A percentile compares a stretch with the other conserved stretches of the same genome.
These are phyloP conservation scores for Trematosphaeria pertusa DNA, from an alignment of 2,329 filamentous ascomycete species.

Conservation along the genomic window DNA sequence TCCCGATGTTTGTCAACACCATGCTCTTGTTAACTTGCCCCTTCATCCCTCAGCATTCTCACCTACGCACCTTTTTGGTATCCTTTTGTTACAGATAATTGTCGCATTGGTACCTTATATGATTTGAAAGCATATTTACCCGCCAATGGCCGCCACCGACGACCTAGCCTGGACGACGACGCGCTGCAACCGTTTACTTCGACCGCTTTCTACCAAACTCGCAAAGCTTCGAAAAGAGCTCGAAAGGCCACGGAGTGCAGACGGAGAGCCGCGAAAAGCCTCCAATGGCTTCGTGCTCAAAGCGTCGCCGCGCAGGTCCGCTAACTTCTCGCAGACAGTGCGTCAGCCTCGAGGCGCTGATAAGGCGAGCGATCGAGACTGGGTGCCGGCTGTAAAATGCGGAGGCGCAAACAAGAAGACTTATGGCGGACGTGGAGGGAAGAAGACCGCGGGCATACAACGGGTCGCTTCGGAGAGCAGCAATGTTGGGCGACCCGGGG, in stretches of 20 bases:
- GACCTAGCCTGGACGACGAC: conserved; percentile 51
- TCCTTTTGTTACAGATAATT: conserved; percentile 16
- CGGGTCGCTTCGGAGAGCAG: conserved; percentile 2
- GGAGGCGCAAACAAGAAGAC: conserved; percentile 34
- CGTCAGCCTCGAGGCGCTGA: conserved; percentile 42
- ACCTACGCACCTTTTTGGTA: neutral
- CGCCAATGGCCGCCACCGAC: conserved; percentile 38
- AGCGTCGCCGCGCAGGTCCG: conserved; percentile 32
- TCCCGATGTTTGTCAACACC: conserved; percentile 29
- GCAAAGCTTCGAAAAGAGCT: conserved; percentile 46
- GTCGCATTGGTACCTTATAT: conserved; percentile 19
- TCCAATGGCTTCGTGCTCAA: conserved; percentile 34
- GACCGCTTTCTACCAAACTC: conserved; percentile 51
- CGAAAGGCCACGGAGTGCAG: conserved; percentile 27
- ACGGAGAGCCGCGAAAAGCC: conserved; percentile 26
- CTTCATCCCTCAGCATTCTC: too few relatives aligned
- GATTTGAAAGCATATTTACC: conserved; percentile 26
- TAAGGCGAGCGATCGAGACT: conserved; percentile 45
- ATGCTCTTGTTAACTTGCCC: too few relatives aligned
- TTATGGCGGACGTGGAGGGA: conserved; percentile 38
- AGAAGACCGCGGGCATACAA: conserved; percentile 17
- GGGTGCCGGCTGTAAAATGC: conserved; percentile 38
- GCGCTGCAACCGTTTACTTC: conserved; percentile 52
- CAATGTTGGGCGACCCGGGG: conserved; percentile 33
- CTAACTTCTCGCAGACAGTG: conserved; percentile 33